Conservation (phyloP, 169 alveolate species). For the Toxoplasma gondii region DNA sequence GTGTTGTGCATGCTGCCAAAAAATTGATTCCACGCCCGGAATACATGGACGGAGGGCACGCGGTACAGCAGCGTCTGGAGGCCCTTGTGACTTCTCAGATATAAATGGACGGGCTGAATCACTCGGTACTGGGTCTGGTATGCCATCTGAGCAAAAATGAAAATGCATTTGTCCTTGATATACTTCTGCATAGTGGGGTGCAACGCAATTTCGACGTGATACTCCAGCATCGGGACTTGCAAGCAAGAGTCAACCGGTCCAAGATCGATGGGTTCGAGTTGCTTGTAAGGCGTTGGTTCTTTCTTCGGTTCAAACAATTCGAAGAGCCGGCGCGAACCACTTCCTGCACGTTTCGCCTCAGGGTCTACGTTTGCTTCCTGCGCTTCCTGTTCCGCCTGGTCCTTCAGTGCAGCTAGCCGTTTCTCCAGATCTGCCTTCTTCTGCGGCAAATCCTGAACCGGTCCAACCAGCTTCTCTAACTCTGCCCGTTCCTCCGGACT, state of each 20-base stretch:
- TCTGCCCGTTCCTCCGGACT: not conserved
- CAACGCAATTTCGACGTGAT: not conserved
- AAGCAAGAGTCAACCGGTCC: conserved; percentile 52
- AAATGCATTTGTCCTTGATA: conserved; percentile 14
- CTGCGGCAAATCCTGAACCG: not conserved
- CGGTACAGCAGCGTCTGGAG: not conserved
- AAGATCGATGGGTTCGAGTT: conserved; percentile 10
- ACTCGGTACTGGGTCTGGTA: conserved; percentile 13
- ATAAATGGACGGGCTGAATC: not conserved
- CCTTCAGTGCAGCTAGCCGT: not conserved
- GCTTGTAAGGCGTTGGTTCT: not conserved
- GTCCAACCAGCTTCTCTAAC: not conserved
- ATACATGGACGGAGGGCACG: conserved; percentile 27
- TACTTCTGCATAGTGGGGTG: not conserved
- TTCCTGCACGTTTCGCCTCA: not conserved
- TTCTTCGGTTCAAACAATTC: not conserved
- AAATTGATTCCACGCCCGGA: not conserved
- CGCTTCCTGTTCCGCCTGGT: conserved; percentile 25
- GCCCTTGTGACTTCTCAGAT: not conserved
- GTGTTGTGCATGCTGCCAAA: not conserved
- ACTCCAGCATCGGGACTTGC: conserved; percentile 45
- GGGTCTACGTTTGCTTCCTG: not conserved
- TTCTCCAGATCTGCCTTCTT: not conserved
- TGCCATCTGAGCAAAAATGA: conserved; percentile 27
- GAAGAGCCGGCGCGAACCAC: not conserved